These are phyloP conservation scores for Fusarium pseudograminearum DNA, from an alignment of 2,329 filamentous ascomycete species.

Conservation along the genomic window DNA sequence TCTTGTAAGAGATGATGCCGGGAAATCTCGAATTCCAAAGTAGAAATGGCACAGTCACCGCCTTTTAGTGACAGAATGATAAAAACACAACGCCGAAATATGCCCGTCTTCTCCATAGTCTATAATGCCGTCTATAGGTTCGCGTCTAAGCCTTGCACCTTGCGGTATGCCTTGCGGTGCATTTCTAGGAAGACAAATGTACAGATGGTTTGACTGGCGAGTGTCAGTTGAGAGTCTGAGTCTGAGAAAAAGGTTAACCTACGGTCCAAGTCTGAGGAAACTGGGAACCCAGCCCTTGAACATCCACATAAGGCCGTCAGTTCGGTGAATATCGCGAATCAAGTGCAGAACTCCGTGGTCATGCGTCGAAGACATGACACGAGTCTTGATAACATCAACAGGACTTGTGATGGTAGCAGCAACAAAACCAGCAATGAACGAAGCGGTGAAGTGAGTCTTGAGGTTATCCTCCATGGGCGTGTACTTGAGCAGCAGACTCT, in stretches of 20 bases:
- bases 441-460: slow-evolving; percentile 82
- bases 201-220: slow-evolving; percentile 79
- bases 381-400: slow-evolving; percentile 90
- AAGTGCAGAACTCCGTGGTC: slow-evolving; percentile 67
- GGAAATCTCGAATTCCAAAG: slow-evolving; percentile 23
- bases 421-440: slow-evolving; percentile 82
- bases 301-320: slow-evolving; percentile 83
- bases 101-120: slow-evolving; percentile 33
- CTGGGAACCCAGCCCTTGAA: slow-evolving; percentile 92
- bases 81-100: slow-evolving; percentile 44
- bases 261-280: slow-evolving; percentile 74
- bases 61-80: slow-evolving; percentile 27
- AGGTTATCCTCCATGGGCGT: slow-evolving; percentile 77
- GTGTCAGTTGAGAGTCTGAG: slow-evolving; percentile 24
- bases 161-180: slow-evolving; percentile 82
- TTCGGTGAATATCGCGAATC: slow-evolving; percentile 73
- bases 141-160: slow-evolving; percentile 57
- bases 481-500: slow-evolving; percentile 73
- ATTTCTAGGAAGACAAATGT: slow-evolving; percentile 90
- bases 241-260: slow-evolving; percentile 50
- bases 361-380: slow-evolving; percentile 78
- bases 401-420: slow-evolving; percentile 88
- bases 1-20: slow-evolving; percentile 16
- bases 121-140: slow-evolving; percentile 46
- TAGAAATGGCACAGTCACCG: slow-evolving; percentile 36